Base-by-base conservation (phyloP, 1,284 basidiomycete genomes). In the Apiotrichum mycotoxinovorans region DNA sequence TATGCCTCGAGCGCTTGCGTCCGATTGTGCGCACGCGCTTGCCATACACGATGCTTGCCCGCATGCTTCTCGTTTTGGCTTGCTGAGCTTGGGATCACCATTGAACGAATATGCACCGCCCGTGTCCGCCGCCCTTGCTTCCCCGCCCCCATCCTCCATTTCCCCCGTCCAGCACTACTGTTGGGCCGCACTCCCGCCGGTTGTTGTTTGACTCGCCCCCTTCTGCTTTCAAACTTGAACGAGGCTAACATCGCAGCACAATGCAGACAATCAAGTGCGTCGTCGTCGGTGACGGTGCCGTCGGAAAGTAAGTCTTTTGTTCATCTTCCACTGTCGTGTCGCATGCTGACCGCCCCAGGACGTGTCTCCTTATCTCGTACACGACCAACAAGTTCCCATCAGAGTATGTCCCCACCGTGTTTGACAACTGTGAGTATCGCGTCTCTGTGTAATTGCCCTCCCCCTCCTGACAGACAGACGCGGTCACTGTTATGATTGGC, bases 401-500 rank as follows among this genome's bases (percentile, higher is more conserved):
- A 78, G 96, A 98, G 85, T 98, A 98, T 81, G 95, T 98, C 52
- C 96, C 95, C 51, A 98, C 93, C 67, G 93, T 93, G 25, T 76
- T 76, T 61, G 75, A 78, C 66, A 77, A 78, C 75, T 71, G 80
- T 80, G 51, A 64, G 79, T 87, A 26, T n/a, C 48, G n/a, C n/a
- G n/a, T n/a, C n/a, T n/a, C n/a, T n/a, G 30, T 17, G 15, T 27
- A n/a, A 52, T 38, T 35, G 47, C 52, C 65, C 14, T 51, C 56
- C 59, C 47, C 22, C 35, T 11, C 14, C 22, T 50, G 22, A 47
- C 11, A 35, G 30, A 15, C 77, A 94, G 93, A 98, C 80, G 94
- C 95, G 52, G 96, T 98, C 63, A 98, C 95, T 12, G 96, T 98
- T 64, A 98, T 98, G 95, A 98, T 99, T 79, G 96, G 95, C 58